phyloP scores from a whole-genome alignment of 148 eudicot genomes.

The Diospyros lotus region DNA sequence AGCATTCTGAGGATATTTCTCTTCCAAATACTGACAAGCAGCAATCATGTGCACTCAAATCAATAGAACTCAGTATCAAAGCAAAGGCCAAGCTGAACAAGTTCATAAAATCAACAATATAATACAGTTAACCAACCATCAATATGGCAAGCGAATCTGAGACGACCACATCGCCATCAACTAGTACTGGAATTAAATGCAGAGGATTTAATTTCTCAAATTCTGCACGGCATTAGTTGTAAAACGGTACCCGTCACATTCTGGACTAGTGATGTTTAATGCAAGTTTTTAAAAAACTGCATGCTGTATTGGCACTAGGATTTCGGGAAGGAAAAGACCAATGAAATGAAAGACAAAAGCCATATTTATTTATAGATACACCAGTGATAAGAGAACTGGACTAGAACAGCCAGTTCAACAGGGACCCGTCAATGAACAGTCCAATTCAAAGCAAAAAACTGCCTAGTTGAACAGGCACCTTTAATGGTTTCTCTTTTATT shows the following conservation, averaged over 20 bases:
- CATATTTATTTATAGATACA: too few species aligned
- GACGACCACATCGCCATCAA: conserved; percentile 51
- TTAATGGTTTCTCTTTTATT: too few species aligned
- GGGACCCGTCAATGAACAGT: too few species aligned
- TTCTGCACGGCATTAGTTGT: conserved; percentile 21
- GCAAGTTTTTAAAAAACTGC: background rate
- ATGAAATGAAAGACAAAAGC: background rate
- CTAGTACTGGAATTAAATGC: conserved; percentile 50
- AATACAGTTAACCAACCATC: conserved; percentile 32
- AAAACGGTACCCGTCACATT: background rate
- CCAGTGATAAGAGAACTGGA: too few species aligned
- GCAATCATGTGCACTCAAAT: background rate
- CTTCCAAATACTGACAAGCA: conserved; percentile 54
- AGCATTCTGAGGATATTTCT: conserved; percentile 46
- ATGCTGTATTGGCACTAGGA: background rate
- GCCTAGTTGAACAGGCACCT: too few species aligned
- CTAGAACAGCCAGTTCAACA: too few species aligned
- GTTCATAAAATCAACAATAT: conserved; percentile 2
- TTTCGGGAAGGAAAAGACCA: background rate
- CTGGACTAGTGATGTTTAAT: background rate
- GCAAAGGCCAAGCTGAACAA: background rate
- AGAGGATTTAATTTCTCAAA: conserved; percentile 62
- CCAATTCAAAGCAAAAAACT: too few species aligned
- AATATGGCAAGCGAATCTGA: conserved; percentile 66
- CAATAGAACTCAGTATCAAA: background rate